A percentile compares a stretch with the other conserved stretches of the same genome.
Evolutionary conservation across 768 basidiomycete species (phyloP).

Genomic region (Boletus vinaceobasis): DNA sequence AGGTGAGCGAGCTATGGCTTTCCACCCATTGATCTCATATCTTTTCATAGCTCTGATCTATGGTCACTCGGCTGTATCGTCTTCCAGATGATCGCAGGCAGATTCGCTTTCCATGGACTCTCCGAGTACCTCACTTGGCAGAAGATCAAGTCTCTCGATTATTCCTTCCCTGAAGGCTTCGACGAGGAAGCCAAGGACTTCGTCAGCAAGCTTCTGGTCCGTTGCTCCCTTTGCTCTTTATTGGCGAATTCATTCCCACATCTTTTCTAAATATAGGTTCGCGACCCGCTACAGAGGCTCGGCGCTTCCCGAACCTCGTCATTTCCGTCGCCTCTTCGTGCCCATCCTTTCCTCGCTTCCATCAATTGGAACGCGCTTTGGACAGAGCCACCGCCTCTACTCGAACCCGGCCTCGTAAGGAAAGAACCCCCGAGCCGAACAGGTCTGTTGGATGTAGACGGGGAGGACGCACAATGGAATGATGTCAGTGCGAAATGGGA

Average conservation of each 20-base stretch:
- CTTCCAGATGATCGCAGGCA: conserved; percentile 89
- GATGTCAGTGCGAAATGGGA: conserved; percentile 58
- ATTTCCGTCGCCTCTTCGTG: conserved; percentile 46
- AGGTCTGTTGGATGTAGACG: conserved; percentile 19
- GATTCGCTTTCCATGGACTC: conserved; percentile 85
- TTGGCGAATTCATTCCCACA: neutral
- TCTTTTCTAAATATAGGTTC: conserved; percentile 41
- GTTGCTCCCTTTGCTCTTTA: neutral
- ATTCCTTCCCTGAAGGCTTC: conserved; percentile 82
- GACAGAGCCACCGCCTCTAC: conserved; percentile 55
- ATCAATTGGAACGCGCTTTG: conserved; percentile 65
- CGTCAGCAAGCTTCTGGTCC: conserved; percentile 71
- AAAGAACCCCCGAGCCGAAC: conserved; percentile 33
- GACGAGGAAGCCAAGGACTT: conserved; percentile 80
- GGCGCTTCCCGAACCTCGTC: conserved; percentile 45
- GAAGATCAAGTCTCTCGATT: conserved; percentile 86
- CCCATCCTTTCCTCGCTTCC: conserved; percentile 58
- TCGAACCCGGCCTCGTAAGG: conserved; percentile 57
- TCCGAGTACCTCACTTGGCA: conserved; percentile 96
- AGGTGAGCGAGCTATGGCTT: conserved; percentile 45
- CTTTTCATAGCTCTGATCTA: conserved; percentile 68
- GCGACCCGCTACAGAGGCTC: conserved; percentile 56
- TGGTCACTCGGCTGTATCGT: conserved; percentile 96
- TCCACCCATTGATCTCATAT: neutral
- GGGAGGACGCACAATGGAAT: conserved; percentile 42